phyloP scores from a whole-genome alignment of 2,329 filamentous ascomycete species.

The Sclerotinia trifoliorum region DNA sequence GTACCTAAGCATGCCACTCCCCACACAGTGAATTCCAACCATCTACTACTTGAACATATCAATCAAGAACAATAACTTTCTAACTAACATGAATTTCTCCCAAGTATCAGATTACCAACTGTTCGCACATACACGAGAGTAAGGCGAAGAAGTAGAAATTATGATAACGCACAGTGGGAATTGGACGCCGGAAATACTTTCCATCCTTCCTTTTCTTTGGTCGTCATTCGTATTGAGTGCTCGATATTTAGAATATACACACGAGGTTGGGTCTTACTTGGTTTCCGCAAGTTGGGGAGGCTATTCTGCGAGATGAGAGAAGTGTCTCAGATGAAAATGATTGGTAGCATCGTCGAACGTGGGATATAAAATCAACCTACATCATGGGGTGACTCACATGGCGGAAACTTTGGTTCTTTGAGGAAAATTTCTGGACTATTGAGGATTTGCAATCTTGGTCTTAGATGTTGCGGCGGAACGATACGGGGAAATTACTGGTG shows the following conservation, averaged over 20 bases:
- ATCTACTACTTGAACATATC: conserved; percentile 9
- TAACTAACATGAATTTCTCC: background rate
- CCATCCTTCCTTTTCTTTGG: too few relatives aligned
- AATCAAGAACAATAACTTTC: background rate
- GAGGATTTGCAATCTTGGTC: background rate
- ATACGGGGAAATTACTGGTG: background rate
- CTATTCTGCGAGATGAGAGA: too few relatives aligned
- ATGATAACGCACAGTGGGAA: too few relatives aligned
- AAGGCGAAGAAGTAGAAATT: too few relatives aligned
- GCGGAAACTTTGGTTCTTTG: conserved; percentile 26
- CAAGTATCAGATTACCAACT: background rate
- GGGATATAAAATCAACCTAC: conserved; percentile 27
- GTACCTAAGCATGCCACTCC: background rate
- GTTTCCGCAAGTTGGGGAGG: too few relatives aligned
- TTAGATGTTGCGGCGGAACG: background rate
- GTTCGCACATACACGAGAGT: too few relatives aligned
- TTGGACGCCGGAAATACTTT: too few relatives aligned
- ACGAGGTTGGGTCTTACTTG: too few relatives aligned
- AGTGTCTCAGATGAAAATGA: background rate
- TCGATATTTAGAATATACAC: too few relatives aligned
- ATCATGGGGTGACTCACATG: conserved; percentile 29
- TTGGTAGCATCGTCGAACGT: conserved; percentile 24
- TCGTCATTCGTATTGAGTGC: too few relatives aligned
- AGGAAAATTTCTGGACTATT: conserved; percentile 15
- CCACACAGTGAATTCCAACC: background rate